Base-by-base conservation (phyloP, 2,329 filamentous ascomycete genomes). In the Chaetomium sp. region DNA sequence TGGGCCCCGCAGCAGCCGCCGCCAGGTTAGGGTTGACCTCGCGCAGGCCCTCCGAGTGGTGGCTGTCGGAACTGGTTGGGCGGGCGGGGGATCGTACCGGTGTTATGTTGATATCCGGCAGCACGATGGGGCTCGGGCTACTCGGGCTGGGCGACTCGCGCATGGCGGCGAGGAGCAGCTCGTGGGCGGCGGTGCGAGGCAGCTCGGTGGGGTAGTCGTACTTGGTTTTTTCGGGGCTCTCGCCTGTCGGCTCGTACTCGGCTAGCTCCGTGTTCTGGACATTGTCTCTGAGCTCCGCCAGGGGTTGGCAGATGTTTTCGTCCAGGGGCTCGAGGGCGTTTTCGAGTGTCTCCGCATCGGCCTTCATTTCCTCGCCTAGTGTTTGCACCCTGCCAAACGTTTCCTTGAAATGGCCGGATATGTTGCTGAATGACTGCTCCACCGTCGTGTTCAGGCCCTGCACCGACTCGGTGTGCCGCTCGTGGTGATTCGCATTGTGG, bases 241-340 rank as follows among this genome's bases (percentile, higher is more conserved):
- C 83, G 59, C 95, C 94, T 0, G 95, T 98, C 0, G 91, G 86
- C 45, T 86, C 81, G 75, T 98, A 98, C 74, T 97, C 93, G 60
- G 87, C 83, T 60, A 98, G 82, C 4, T 81, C 77, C 1, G 88
- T 87, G 55, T 77, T 79, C 19, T 83, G 79, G 55, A 97, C 86
- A n/a, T 87, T 84, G 21, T 87, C 82, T 8, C 92, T 87, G 29
- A 99, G 85, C 55, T 87, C 83, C 29, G 82, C 78, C 6, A 98
- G 85, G 8, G 92, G 90, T 69, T 87, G 83, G 67, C 88, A 87
- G 12, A 96, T 76, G 10, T 83, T 81, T 33, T 79, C 76, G 1
- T 81, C 77, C 4, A 96, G 80, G 8, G 87, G 85, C 23, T 83
- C 82, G 9, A 95, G 79, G 1, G 84, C 83, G 10, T 85, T 82